These are phyloP conservation scores for Dissoconium aciculare DNA, from an alignment of 2,329 filamentous ascomycete genomes.

Conservation along the genomic window DNA sequence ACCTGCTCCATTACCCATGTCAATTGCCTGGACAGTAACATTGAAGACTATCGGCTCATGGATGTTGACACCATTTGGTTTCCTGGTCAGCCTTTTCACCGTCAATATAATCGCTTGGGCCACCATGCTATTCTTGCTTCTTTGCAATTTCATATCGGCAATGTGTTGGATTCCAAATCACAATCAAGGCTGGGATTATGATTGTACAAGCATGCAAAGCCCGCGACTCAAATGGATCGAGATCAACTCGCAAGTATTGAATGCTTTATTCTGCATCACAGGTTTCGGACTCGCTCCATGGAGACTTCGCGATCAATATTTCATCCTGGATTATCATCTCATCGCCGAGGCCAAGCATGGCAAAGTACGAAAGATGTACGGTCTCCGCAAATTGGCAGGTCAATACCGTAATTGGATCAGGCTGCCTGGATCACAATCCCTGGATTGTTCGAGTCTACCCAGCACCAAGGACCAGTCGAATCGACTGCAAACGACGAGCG, in stretches of 20 bases:
- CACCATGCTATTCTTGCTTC: slow-evolving; percentile 74
- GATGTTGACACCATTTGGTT: slow-evolving; percentile 58
- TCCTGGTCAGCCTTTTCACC: slow-evolving; percentile 63
- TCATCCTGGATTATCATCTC: slow-evolving; percentile 50
- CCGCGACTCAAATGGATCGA: slow-evolving; percentile 76
- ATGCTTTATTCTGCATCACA: slow-evolving; percentile 73
- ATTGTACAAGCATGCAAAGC: slow-evolving; percentile 33
- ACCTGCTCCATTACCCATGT: no score
- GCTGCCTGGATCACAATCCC: slow-evolving; percentile 47
- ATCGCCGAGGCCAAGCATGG: slow-evolving; percentile 13
- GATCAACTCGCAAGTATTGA: slow-evolving; percentile 68
- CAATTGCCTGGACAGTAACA: slow-evolving; percentile 41
- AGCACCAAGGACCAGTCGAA: no score
- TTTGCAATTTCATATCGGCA: slow-evolving; percentile 57
- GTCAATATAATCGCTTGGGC: slow-evolving; percentile 80
- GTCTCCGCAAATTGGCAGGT: slow-evolving; percentile 54
- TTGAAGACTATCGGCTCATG: slow-evolving; percentile 54
- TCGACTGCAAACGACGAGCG: slow-evolving; percentile 2
- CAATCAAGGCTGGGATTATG: slow-evolving; percentile 10
- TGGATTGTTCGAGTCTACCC: slow-evolving; percentile 27
- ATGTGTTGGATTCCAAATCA: slow-evolving; percentile 48
- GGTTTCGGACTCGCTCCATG: slow-evolving; percentile 74
- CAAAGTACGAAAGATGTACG: slow-evolving; percentile 30
- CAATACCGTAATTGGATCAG: slow-evolving; percentile 66
- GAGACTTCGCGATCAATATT: slow-evolving; percentile 69